Evolutionary conservation across 129 eudicot genomes (phyloP).

Genomic region (Flaveria ramosissima): DNA sequence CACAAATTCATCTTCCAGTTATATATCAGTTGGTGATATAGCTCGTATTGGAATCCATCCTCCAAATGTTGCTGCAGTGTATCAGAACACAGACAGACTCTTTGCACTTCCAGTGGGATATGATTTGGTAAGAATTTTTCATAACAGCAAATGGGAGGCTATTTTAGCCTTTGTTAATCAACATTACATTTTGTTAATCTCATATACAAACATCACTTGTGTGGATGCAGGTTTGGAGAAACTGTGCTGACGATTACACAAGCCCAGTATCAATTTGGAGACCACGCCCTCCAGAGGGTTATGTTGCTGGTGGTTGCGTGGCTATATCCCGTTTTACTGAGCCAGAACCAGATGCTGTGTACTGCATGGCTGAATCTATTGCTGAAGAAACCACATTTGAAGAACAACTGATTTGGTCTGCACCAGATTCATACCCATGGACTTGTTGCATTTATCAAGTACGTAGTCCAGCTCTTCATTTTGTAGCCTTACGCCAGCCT

Average conservation of each 20-base stretch:
- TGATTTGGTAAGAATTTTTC: slow-evolving; percentile 67
- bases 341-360: slow-evolving; percentile 55
- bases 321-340: slow-evolving; percentile 64
- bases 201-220: background rate
- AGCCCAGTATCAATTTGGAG: slow-evolving; percentile 83
- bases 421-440: slow-evolving; percentile 97
- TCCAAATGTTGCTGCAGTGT: slow-evolving; percentile 87
- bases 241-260: slow-evolving; percentile 76
- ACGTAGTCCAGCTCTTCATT: slow-evolving; percentile 81
- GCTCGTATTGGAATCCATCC: slow-evolving; percentile 84
- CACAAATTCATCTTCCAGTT: slow-evolving; percentile 47
- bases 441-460: slow-evolving; percentile 87
- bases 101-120: slow-evolving; percentile 78
- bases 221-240: slow-evolving; percentile 87
- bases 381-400: slow-evolving; percentile 75
- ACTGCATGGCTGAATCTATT: slow-evolving; percentile 66
- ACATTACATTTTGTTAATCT: background rate
- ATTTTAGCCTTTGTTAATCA: slow-evolving; percentile 1
- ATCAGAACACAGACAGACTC: slow-evolving; percentile 50
- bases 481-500: slow-evolving; percentile 81
- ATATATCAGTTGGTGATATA: slow-evolving; percentile 83
- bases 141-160: background rate
- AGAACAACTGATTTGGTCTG: slow-evolving; percentile 83
- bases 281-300: slow-evolving; percentile 94
- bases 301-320: slow-evolving; percentile 75